Evolutionary conservation across 2,329 filamentous ascomycete genomes (phyloP), one percentile per base, ranked within the genome.

Genomic region (Clonostachys rhizophaga): DNA sequence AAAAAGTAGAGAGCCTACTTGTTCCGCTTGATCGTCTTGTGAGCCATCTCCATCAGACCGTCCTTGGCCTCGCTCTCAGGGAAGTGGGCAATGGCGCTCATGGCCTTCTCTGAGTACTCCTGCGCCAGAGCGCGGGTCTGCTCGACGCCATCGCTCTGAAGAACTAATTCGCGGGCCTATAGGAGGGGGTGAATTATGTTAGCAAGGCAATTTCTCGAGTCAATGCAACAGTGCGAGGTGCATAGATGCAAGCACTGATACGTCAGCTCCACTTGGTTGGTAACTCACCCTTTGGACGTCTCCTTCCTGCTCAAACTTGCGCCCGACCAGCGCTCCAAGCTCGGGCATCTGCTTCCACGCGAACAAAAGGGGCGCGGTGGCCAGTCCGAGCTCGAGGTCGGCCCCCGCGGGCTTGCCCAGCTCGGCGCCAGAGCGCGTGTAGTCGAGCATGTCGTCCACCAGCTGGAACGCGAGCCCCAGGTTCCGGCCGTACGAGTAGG

Each of bases 361-460:
- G 71, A 97, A 99, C 40, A 99, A 71, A 53, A 99, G 71, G 14
- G 94, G 94, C 12, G 94, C 94, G 12, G 94, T 99, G 40, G 94
- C 94, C 48, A 99, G 77, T 5, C 94, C 94, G 33, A 99, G 74
- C 68, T 97, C 90, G 52, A 99, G 68, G 68, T 99, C 94, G 33
- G 94, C 94, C 39, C 92, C 94, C 6, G 92, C 89, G 3, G 94
- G 94, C 70, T 99, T 99, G 20, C 94, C 94, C 40, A 99, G 72
- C 64, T 96, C 91, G 49, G 81, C 78, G 40, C 84, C 90, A 47
- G 81, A 90, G 51, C 90, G 81, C 0, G 94, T 97, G 66, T 97
- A 99, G 67, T 99, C 94, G 58, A 99, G 76, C 87, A 99, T 89
- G 64, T 99, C 94, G 63, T 99, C 94, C 14, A 99, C 92, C 10